These are phyloP conservation scores for Acanthamoeba royreba DNA, from an alignment of 208 protist species.

Conservation along the genomic window DNA sequence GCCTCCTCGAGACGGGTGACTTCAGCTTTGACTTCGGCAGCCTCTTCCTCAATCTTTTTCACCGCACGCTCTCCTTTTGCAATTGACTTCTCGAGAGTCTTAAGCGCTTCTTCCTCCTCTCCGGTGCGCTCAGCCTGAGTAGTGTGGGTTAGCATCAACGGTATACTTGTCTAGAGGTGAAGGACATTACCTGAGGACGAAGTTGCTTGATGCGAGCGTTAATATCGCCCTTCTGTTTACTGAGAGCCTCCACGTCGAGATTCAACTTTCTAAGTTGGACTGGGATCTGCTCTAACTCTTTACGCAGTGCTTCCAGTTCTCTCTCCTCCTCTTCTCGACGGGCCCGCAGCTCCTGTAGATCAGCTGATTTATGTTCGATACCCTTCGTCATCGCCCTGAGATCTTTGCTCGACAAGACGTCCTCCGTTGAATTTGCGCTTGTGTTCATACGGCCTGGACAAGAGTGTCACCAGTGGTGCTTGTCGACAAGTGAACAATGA, in stretches of 20 bases:
- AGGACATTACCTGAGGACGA: background rate
- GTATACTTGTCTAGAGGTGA: no score
- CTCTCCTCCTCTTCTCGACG: background rate
- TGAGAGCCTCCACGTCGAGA: slow-evolving; percentile 50
- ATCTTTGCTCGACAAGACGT: background rate
- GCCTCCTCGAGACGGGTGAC: slow-evolving; percentile 83
- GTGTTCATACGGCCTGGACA: background rate
- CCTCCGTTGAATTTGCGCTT: background rate
- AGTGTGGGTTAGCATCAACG: no score
- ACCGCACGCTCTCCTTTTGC: background rate
- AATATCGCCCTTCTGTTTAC: background rate
- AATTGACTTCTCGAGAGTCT: background rate
- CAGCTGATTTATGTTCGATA: background rate
- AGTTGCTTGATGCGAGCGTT: background rate
- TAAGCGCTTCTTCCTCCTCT: slow-evolving; percentile 53
- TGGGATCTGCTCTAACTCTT: background rate
- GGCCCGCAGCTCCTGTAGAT: background rate
- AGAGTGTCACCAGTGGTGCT: background rate
- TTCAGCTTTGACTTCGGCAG: slow-evolving; percentile 75
- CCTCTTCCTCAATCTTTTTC: slow-evolving; percentile 45
- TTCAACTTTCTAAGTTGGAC: slow-evolving; percentile 50
- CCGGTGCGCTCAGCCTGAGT: background rate
- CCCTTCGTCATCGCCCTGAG: slow-evolving; percentile 12
- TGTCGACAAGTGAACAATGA: background rate
- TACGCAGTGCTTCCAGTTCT: background rate